Evolutionary conservation across 345 rosid genomes (phyloP).

Genomic region (Hypericum androsaemum): DNA sequence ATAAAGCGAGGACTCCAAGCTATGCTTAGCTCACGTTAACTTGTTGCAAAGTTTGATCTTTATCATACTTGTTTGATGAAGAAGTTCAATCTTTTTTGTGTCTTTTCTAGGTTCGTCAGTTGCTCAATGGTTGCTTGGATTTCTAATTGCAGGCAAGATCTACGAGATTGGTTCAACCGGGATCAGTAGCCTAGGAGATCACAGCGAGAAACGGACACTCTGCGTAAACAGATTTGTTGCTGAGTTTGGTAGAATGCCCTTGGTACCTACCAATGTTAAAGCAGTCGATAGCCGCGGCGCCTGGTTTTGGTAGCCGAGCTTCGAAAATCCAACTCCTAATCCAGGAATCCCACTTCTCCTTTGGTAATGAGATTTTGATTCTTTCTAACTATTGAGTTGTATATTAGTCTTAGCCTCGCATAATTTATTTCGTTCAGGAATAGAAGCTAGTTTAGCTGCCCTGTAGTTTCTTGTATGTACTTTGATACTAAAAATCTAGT

Average conservation of each 20-base stretch:
- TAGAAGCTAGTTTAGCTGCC: slow-evolving; percentile 7
- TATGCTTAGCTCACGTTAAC: too few relatives aligned
- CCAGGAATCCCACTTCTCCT: slow-evolving; percentile 11
- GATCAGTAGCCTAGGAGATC: slow-evolving; percentile 92
- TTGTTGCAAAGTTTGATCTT: too few relatives aligned
- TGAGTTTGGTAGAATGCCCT: slow-evolving; percentile 79
- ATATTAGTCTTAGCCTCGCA: slow-evolving; percentile 8
- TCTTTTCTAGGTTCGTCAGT: neutral
- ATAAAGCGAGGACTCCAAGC: too few relatives aligned
- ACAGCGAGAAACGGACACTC: slow-evolving; percentile 54
- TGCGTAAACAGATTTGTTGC: slow-evolving; percentile 72
- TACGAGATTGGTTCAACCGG: slow-evolving; percentile 93
- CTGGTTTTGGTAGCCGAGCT: slow-evolving; percentile 68
- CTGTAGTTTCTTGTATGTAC: slow-evolving; percentile 10
- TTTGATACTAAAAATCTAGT: neutral
- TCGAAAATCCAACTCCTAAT: neutral
- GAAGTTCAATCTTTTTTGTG: neutral
- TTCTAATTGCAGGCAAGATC: slow-evolving; percentile 53
- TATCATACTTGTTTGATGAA: too few relatives aligned
- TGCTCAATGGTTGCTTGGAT: neutral
- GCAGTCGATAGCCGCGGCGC: slow-evolving; percentile 54
- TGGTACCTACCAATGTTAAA: slow-evolving; percentile 59
- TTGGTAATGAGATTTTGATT: slow-evolving; percentile 14
- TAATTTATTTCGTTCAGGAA: neutral
- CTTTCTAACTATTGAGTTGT: slow-evolving; percentile 6